Base-by-base conservation (phyloP, 129 eudicot genomes). In the Apium graveolens region DNA sequence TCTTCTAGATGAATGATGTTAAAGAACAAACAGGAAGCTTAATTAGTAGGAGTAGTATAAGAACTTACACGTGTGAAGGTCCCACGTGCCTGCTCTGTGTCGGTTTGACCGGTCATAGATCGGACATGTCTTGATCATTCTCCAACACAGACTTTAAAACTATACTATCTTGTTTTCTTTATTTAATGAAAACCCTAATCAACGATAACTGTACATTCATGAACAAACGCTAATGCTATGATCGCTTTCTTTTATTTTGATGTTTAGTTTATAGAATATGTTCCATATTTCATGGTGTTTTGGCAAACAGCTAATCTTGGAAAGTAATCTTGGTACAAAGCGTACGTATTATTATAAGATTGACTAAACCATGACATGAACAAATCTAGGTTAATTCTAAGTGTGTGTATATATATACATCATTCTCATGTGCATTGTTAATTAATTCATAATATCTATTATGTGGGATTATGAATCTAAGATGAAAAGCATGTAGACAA, bases 11-110 rank as follows among this genome's bases (percentile, higher is more conserved):
- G 65, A 55, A 55, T 11, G 24, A 20, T 51, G 0, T 9, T 57
- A 14, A 24, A 57, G 65, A 57, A n/a, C 12, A 57, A 57, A 57
- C 12, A 2, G 14, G 5, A 14, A 24, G 14, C 55, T 35, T 49
- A 44, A n/a, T n/a, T n/a, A n/a, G n/a, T n/a, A n/a, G n/a, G n/a
- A n/a, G n/a, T 24, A 57, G 16, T 44, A 42, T 10, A 38, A 38
- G 45, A 42, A 3, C 45, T 42, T 76, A 88, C 96, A 88, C 96
- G 96, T 92, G 96, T 87, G 53, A 27, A 17, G 96, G 92, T 41
- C 96, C 96, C 91, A 90, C 88, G 87, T 85, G 90, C 86, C 79
- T 76, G 26, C 51, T 42, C 51, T 76, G 18, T 89, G 96, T 89
- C 97, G 88, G 90, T 78, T 90, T 92, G 98, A 92, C 93, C 80